Conservation (phyloP, 192 early-diverging fungal genomes). For the Podila verticillata region DNA sequence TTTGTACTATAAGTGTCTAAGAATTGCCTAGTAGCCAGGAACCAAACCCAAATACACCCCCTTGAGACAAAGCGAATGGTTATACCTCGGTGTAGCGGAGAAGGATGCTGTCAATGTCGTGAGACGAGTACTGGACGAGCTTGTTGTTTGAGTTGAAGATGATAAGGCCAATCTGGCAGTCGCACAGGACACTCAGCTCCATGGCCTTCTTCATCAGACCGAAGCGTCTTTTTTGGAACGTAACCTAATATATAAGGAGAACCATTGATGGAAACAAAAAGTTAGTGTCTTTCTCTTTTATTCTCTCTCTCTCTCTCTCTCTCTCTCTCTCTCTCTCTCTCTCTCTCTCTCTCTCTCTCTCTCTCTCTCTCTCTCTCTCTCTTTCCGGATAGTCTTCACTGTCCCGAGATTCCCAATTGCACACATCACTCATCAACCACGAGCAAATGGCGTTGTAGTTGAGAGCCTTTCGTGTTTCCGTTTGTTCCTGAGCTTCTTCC, state of each 20-base stretch:
- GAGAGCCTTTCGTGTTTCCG: neutral
- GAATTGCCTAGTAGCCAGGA: too few species aligned
- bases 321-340: too few species aligned
- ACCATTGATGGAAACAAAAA: neutral
- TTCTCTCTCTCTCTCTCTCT: too few species aligned
- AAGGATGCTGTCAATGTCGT: conserved; percentile 94
- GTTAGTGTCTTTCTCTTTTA: too few species aligned
- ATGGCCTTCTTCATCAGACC: conserved; percentile 98
- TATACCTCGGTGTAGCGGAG: conserved; percentile 84
- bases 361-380: too few species aligned
- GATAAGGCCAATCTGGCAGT: conserved; percentile 94
- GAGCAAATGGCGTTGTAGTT: too few species aligned
- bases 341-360: too few species aligned
- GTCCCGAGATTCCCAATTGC: too few species aligned
- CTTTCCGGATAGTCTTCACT: too few species aligned
- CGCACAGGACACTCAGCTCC: conserved; percentile 93
- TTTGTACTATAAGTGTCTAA: too few species aligned
- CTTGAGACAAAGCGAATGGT: neutral
- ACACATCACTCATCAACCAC: too few species aligned
- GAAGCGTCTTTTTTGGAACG: conserved; percentile 93
- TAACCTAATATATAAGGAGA: conserved; percentile 65
- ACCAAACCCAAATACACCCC: neutral
- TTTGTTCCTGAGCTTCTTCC: neutral
- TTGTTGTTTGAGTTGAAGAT: conserved; percentile 96
- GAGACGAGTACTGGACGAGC: conserved; percentile 91